Conservation (phyloP, 2,329 filamentous ascomycete species). For the Trichoderma semiorbis region DNA sequence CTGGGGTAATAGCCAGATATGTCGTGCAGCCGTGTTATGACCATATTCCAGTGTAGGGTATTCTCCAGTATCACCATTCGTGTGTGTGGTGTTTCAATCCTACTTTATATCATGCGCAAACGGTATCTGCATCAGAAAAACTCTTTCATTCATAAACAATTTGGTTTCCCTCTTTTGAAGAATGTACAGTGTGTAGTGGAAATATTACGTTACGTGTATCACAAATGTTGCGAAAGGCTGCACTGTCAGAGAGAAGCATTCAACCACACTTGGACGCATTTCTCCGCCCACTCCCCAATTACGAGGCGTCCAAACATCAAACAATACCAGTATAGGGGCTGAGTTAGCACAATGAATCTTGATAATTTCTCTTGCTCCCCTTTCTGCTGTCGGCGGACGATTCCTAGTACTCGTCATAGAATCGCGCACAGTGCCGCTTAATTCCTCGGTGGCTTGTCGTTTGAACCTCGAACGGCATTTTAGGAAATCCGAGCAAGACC, state of each 20-base stretch:
- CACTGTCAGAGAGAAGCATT: neutral
- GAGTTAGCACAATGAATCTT: neutral
- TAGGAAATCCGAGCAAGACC: slow-evolving; percentile 9
- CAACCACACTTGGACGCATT: neutral
- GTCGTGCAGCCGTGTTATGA: neutral
- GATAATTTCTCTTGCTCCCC: neutral
- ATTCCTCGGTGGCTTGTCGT: neutral
- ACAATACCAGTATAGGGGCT: neutral
- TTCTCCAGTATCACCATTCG: neutral
- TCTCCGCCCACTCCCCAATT: neutral
- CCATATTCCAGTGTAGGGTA: neutral
- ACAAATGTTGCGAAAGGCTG: neutral
- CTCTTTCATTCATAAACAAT: neutral
- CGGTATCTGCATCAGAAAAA: neutral
- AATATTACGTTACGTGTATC: neutral
- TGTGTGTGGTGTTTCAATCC: neutral
- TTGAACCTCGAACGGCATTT: neutral
- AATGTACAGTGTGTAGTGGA: accelerated
- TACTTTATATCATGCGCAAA: neutral
- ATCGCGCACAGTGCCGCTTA: neutral
- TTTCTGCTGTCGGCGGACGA: neutral
- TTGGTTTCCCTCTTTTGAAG: neutral
- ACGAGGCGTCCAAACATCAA: neutral
- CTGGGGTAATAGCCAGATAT: neutral
- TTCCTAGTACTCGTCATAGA: neutral